Base-by-base conservation (phyloP, 805 yeast species). In the Danielozyma ontarioensis region DNA sequence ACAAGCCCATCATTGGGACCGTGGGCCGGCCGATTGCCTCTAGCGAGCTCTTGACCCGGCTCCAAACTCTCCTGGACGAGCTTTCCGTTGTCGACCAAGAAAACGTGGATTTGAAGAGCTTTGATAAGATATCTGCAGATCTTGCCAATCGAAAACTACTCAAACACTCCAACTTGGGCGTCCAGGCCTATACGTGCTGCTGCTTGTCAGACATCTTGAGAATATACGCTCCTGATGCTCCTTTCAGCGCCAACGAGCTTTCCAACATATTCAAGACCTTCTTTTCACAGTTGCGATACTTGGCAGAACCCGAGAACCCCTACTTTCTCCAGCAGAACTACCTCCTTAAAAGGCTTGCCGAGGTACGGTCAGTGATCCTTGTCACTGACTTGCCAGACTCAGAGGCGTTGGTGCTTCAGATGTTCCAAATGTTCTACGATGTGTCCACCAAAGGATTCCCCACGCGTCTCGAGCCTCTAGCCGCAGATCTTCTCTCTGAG, bases 161-260 rank as follows among this genome's bases (percentile, higher is more conserved):
- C 2, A 64, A 60, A 23, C 81, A 80, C 48, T 68, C 74, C 31
- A 86, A 85, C 48, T 37, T 53, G 3, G 93, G 90, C 4, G 77
- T 88, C 5, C 82, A 78, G 42, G 76, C 89, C 0, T 75, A 67
- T 37, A 72, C 72, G 1, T 78, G 93, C 5, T 81, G 94, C 48
- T 79, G 93, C 41, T 41, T 87, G 5, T 69, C 87, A 4, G 95
- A 88, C 51, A 64, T 89, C 7, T 57, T 88, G 27, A 66, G 95
- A 37, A 55, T 89, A 12, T 81, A 71, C 48, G 96, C 95, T 1
- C 96, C 96, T 0, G 85, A 88, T 51, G 95, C 96, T 5, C 96
- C 97, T 3, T 88, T 72, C 55, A 76, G 83, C 2, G 77, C 78
- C 16, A 41, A 62, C 2, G 80, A 82, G 43, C 63, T 88, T 25